Percentiles rank a stretch among this genome's conserved stretches.
phyloP scores from a whole-genome alignment of 208 protist species.

The Leishmania aethiopica region DNA sequence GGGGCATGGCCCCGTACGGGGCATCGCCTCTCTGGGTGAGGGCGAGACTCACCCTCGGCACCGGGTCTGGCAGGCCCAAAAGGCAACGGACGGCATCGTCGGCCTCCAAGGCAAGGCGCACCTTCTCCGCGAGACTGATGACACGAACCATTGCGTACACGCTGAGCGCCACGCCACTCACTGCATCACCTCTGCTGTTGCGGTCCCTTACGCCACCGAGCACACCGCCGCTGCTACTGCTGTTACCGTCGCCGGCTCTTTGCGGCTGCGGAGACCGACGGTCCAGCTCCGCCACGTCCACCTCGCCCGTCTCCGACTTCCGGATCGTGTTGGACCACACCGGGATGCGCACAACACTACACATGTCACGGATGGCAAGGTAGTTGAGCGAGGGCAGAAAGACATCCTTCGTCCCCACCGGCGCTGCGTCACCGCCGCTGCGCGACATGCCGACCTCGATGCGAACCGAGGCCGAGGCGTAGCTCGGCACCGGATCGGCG shows the following conservation, averaged over 20 bases:
- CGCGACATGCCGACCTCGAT: constrained; percentile 40
- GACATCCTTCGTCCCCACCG: constrained; percentile 38
- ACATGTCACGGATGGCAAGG: constrained; percentile 46
- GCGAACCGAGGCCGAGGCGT: constrained; percentile 31
- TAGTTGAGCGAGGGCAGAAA: constrained; percentile 42
- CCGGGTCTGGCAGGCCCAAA: constrained; percentile 26
- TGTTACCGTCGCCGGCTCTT: background rate
- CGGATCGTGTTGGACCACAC: constrained; percentile 28
- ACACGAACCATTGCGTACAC: constrained; percentile 76
- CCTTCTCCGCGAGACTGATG: constrained; percentile 63
- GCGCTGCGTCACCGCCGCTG: constrained; percentile 12
- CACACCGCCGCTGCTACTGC: background rate
- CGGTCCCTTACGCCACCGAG: constrained; percentile 7
- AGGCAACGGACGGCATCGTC: constrained; percentile 37
- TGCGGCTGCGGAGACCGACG: constrained; percentile 6
- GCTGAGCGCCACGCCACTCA: constrained; percentile 15
- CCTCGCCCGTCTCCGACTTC: constrained; percentile 2
- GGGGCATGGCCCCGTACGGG: constrained; percentile 74
- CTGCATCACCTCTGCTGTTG: background rate
- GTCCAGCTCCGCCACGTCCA: constrained; percentile 12
- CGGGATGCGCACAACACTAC: constrained; percentile 48
- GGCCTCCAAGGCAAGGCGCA: constrained; percentile 42
- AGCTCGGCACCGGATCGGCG: constrained; percentile 11
- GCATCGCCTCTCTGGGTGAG: constrained; percentile 30
- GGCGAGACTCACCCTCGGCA: constrained; percentile 21